phyloP scores from a whole-genome alignment of 1,284 basidiomycete species.

The Meira miltonrushii region DNA sequence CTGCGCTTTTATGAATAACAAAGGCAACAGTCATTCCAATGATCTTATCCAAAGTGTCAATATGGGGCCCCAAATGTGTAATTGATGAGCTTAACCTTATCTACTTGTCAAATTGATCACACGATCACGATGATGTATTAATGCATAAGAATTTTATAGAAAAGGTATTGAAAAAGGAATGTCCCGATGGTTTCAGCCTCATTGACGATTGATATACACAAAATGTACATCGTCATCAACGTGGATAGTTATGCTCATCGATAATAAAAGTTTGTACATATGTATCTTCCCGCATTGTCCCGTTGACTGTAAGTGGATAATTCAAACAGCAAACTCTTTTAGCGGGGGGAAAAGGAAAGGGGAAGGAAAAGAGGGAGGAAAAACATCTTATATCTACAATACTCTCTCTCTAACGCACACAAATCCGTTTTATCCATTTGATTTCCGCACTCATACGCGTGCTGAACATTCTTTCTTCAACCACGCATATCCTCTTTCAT shows the following conservation, averaged over 20 bases:
- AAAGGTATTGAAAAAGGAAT: no score
- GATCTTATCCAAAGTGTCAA: no score
- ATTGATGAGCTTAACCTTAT: no score
- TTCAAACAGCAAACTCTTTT: conserved; percentile 4
- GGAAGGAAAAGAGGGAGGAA: not conserved
- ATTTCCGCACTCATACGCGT: conserved; percentile 6
- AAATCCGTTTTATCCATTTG: not conserved
- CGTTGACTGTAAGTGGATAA: conserved; percentile 5
- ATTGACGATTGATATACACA: not conserved
- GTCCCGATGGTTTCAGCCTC: conserved; percentile 9
- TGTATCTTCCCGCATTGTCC: conserved; percentile 2
- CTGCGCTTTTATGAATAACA: no score
- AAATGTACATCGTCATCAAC: not conserved
- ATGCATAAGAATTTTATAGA: no score
- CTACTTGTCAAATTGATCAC: no score
- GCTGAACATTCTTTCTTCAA: conserved; percentile 61
- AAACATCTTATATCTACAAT: not conserved
- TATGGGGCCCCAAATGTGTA: no score
- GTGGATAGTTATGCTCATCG: conserved; percentile 10
- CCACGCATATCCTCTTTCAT: conserved; percentile 71
- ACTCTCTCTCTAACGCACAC: not conserved
- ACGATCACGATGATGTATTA: no score
- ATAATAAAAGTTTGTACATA: not conserved
- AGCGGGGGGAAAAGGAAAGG: not conserved
- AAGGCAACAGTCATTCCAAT: no score